These are phyloP conservation scores for Debaryomyces prosopidis DNA, from an alignment of 805 yeast genomes.

Conservation along the genomic window DNA sequence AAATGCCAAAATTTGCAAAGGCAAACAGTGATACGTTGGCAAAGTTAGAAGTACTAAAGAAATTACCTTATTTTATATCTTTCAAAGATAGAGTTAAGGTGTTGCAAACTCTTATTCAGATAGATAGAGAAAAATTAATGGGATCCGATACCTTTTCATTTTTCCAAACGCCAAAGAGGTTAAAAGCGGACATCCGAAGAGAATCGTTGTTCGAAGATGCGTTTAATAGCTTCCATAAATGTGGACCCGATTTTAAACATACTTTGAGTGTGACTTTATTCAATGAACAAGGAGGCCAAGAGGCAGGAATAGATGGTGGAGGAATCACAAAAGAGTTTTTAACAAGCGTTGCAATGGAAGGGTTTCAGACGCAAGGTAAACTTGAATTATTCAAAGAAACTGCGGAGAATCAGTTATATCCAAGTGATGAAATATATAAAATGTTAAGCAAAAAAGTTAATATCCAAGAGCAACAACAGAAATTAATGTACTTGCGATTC, in stretches of 20 bases:
- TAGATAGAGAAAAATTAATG: conserved; percentile 43
- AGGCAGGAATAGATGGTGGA: conserved; percentile 96
- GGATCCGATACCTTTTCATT: conserved; percentile 12
- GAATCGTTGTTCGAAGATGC: conserved; percentile 77
- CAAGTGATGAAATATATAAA: conserved; percentile 57
- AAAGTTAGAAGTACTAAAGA: conserved; percentile 53
- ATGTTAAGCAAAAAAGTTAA: conserved; percentile 32
- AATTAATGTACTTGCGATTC: conserved; percentile 48
- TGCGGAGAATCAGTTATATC: conserved; percentile 61
- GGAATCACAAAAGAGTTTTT: conserved; percentile 91
- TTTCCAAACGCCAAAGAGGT: conserved; percentile 16
- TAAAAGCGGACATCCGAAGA: conserved; percentile 62
- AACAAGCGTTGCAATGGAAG: conserved; percentile 69
- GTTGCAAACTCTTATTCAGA: conserved; percentile 61
- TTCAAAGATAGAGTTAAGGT: conserved; percentile 73
- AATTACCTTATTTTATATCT: conserved; percentile 77
- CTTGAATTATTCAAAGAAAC: conserved; percentile 43
- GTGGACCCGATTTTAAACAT: conserved; percentile 58
- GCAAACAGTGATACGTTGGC: conserved; percentile 13
- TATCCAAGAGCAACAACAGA: conserved; percentile 22
- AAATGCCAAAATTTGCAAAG: conserved; percentile 1
- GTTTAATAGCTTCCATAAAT: conserved; percentile 51
- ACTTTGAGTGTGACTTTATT: conserved; percentile 64
- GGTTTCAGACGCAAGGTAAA: conserved; percentile 46
- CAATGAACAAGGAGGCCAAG: conserved; percentile 70